These are phyloP conservation scores for Fusarium sp. DNA, from an alignment of 2,329 filamentous ascomycete genomes.

Conservation along the genomic window DNA sequence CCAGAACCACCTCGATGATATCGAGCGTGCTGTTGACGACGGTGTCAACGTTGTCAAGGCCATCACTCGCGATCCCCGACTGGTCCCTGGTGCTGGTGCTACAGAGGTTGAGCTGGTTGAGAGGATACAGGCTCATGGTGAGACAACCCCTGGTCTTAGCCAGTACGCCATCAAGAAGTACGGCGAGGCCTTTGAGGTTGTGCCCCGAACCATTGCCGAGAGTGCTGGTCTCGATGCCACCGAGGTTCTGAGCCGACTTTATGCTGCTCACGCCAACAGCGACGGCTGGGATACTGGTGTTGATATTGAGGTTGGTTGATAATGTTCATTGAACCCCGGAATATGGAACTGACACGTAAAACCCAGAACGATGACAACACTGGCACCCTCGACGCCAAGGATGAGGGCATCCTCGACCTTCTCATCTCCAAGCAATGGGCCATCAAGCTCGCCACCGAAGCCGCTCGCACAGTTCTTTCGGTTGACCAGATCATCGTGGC, in stretches of 20 bases:
- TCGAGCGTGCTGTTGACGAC: slow-evolving; percentile 96
- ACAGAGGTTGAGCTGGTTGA: slow-evolving; percentile 94
- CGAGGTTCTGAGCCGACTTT: slow-evolving; percentile 91
- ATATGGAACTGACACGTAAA: slow-evolving; percentile 32
- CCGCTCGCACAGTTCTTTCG: slow-evolving; percentile 89
- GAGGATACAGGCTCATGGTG: slow-evolving; percentile 86
- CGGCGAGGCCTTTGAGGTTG: slow-evolving; percentile 96
- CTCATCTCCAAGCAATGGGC: slow-evolving; percentile 95
- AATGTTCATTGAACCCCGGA: neutral
- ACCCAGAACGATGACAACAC: slow-evolving; percentile 74
- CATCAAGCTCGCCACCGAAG: slow-evolving; percentile 94
- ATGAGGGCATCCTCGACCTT: slow-evolving; percentile 90
- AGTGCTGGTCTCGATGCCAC: slow-evolving; percentile 95
- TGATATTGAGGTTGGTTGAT: slow-evolving; percentile 75
- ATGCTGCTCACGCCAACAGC: slow-evolving; percentile 89
- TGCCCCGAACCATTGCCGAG: slow-evolving; percentile 92
- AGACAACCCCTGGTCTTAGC: slow-evolving; percentile 89
- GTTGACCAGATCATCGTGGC: slow-evolving; percentile 99
- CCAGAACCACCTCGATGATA: slow-evolving; percentile 96
- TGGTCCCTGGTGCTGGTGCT: slow-evolving; percentile 93
- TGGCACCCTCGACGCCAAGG: slow-evolving; percentile 83
- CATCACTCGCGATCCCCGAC: slow-evolving; percentile 88
- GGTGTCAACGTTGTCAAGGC: slow-evolving; percentile 99
- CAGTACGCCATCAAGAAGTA: slow-evolving; percentile 99
- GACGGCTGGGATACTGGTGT: slow-evolving; percentile 91